phyloP scores from a whole-genome alignment of 169 alveolate species.

The Plasmodium cynomolgi region DNA sequence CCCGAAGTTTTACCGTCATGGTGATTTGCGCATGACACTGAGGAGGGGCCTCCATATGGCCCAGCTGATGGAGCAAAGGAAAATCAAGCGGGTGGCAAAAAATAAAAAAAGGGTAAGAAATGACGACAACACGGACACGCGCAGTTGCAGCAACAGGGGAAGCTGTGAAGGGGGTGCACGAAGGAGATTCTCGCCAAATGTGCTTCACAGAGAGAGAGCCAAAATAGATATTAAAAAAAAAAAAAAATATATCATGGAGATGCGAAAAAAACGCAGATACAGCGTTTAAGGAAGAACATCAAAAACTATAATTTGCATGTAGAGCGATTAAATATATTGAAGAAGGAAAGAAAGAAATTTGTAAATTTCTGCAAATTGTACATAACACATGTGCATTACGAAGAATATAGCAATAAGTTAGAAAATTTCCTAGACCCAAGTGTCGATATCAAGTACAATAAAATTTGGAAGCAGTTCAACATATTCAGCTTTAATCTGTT shows the following conservation, averaged over 20 bases:
- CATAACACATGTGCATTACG: constrained; percentile 29
- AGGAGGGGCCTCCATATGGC: not conserved
- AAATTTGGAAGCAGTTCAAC: constrained; percentile 40
- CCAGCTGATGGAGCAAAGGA: not conserved
- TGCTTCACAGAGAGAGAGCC: not conserved
- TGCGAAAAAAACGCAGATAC: not conserved
- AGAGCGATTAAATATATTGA: not conserved
- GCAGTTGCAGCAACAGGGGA: not conserved
- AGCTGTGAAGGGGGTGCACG: not conserved
- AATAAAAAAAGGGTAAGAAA: not conserved
- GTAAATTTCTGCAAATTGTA: constrained; percentile 40
- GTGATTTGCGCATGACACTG: not conserved
- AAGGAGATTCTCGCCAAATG: not conserved
- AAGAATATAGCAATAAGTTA: constrained; percentile 25
- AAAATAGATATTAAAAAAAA: constrained; percentile 5
- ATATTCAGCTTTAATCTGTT: constrained; percentile 56
- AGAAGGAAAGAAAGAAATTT: constrained; percentile 44
- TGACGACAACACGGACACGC: not conserved
- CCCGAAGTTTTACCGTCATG: not conserved
- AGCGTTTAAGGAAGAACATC: constrained; percentile 21
- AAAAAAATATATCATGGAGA: not conserved
- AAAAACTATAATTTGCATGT: constrained; percentile 14
- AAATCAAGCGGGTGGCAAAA: not conserved
- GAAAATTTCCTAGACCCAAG: constrained; percentile 48
- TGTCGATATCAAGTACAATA: constrained; percentile 37